phyloP scores from a whole-genome alignment of 148 eudicot genomes.

The Cornus florida region DNA sequence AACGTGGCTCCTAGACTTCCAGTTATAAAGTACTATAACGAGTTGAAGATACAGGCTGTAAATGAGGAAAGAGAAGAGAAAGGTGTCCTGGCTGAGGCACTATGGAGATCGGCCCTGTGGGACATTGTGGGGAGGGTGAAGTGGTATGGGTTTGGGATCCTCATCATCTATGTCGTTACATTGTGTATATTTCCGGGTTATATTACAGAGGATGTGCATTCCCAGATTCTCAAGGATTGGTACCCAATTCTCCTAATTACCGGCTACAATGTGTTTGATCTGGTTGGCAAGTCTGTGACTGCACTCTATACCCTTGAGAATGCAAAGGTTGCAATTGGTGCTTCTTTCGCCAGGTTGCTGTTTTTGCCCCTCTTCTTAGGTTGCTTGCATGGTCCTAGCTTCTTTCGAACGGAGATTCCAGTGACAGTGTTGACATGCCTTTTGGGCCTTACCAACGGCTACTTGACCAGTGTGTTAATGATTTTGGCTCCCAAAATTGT shows the following conservation, averaged over 20 bases:
- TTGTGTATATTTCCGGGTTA: constrained; percentile 88
- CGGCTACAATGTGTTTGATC: constrained; percentile 76
- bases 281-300: constrained; percentile 78
- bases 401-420: constrained; percentile 81
- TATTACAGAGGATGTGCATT: constrained; percentile 90
- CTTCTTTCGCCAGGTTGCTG: constrained; percentile 60
- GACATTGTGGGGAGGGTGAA: constrained; percentile 72
- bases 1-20: constrained; percentile 80
- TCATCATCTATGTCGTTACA: constrained; percentile 70
- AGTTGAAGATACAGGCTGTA: constrained; percentile 61
- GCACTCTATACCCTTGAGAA: constrained; percentile 68
- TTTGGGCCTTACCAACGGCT: constrained; percentile 89
- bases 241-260: constrained; percentile 76
- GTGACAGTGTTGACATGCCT: constrained; percentile 78
- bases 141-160: constrained; percentile 70
- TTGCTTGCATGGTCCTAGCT: constrained; percentile 82
- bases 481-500: constrained; percentile 82
- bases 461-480: constrained; percentile 76
- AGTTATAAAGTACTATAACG: constrained; percentile 73
- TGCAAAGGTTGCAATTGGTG: constrained; percentile 65
- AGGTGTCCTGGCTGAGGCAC: constrained; percentile 40
- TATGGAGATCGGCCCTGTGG: constrained; percentile 66
- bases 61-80: constrained; percentile 58
- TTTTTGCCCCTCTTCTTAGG: constrained; percentile 73
- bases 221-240: constrained; percentile 76